Evolutionary conservation across 2,329 filamentous ascomycete species (phyloP).

Genomic region (Colletotrichum destructivum): DNA sequence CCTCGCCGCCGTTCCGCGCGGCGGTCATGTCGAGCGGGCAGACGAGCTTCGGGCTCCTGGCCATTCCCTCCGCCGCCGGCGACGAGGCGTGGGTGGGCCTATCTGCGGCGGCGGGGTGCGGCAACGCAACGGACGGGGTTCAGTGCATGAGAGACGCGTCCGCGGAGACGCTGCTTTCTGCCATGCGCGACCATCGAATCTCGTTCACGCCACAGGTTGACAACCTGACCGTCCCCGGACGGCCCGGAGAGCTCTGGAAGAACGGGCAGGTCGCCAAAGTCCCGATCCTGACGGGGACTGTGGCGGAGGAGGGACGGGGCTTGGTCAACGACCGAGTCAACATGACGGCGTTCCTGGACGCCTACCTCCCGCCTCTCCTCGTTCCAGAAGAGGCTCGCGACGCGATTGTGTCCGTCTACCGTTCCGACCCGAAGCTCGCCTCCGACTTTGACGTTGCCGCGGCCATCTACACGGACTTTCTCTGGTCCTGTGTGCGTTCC

Average conservation of each 20-base stretch:
- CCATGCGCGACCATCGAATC: slow-evolving; percentile 26
- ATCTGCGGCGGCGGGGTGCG: slow-evolving; percentile 43
- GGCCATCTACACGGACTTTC: slow-evolving; percentile 48
- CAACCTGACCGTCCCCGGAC: slow-evolving; percentile 41
- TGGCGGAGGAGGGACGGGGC: slow-evolving; percentile 46
- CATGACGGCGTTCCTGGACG: slow-evolving; percentile 43
- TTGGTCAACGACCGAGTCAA: slow-evolving; percentile 46
- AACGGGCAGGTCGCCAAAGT: slow-evolving; percentile 42
- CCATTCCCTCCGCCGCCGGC: slow-evolving; percentile 16
- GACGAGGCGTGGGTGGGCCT: slow-evolving; percentile 44
- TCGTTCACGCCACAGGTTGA: slow-evolving; percentile 44
- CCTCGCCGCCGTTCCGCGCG: slow-evolving; percentile 45
- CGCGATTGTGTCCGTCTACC: slow-evolving; percentile 44
- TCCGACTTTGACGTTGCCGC: slow-evolving; percentile 47
- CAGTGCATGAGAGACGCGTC: slow-evolving; percentile 46
- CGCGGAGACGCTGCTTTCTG: slow-evolving; percentile 39
- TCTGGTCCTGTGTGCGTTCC: slow-evolving; percentile 48
- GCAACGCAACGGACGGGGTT: slow-evolving; percentile 25
- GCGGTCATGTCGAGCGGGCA: slow-evolving; percentile 51
- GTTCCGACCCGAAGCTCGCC: slow-evolving; percentile 25
- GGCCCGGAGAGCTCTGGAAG: slow-evolving; percentile 44
- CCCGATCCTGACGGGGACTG: slow-evolving; percentile 47
- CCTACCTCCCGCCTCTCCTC: slow-evolving; percentile 38
- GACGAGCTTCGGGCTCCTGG: slow-evolving; percentile 46
- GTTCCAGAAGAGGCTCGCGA: slow-evolving; percentile 8